Conservation (phyloP, 2,329 filamentous ascomycete species). For the Rhynchosporium secalis region DNA sequence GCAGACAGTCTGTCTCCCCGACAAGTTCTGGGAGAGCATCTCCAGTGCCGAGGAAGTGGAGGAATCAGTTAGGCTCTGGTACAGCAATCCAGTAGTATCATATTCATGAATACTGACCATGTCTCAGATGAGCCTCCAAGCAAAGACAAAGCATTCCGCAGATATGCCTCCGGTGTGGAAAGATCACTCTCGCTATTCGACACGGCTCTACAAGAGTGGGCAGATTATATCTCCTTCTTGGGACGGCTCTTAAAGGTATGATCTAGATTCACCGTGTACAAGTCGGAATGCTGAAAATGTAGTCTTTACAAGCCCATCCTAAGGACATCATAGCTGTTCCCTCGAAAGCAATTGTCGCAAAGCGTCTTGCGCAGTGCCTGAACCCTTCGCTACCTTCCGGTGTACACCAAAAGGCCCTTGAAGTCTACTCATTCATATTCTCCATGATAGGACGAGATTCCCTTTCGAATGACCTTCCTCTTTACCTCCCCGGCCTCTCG, state of each 20-base stretch:
- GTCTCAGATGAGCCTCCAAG: conserved; percentile 53
- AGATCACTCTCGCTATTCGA: conserved; percentile 88
- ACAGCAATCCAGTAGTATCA: conserved; percentile 32
- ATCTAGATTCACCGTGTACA: conserved; percentile 15
- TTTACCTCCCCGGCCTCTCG: conserved; percentile 88
- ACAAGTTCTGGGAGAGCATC: conserved; percentile 82
- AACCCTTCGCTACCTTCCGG: conserved; percentile 92
- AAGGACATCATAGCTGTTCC: conserved; percentile 71
- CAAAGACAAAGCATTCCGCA: conserved; percentile 72
- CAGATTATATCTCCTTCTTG: conserved; percentile 97
- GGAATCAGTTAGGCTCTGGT: conserved; percentile 77
- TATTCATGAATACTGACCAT: background rate
- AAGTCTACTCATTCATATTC: conserved; percentile 91
- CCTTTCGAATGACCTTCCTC: conserved; percentile 75
- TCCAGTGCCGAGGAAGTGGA: conserved; percentile 73
- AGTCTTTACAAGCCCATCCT: conserved; percentile 88
- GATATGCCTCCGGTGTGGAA: conserved; percentile 87
- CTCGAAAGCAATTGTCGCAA: conserved; percentile 79
- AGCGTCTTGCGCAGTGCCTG: conserved; percentile 90
- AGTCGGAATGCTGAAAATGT: conserved; percentile 34
- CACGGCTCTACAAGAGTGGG: conserved; percentile 94
- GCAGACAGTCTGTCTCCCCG: conserved; percentile 66
- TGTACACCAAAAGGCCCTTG: conserved; percentile 94
- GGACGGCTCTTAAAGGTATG: conserved; percentile 83
- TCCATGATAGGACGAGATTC: conserved; percentile 78